Conservation (phyloP, 2,329 filamentous ascomycete genomes). For the Emergomyces africanus region DNA sequence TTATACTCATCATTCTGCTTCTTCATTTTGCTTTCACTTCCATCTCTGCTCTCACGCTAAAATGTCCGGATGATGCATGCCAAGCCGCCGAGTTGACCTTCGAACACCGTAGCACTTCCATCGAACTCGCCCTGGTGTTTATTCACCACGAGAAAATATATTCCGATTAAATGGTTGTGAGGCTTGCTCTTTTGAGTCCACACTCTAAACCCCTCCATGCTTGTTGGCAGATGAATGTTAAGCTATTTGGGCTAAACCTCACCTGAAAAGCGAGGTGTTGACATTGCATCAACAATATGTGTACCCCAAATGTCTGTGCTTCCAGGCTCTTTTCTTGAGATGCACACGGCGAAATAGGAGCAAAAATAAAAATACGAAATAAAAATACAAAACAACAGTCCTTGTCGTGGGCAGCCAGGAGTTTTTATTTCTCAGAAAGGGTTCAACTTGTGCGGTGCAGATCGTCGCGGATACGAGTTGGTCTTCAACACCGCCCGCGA, state of each 20-base stretch:
- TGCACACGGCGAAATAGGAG: not conserved
- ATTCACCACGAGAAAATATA: not conserved
- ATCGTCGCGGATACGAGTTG: not conserved
- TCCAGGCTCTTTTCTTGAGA: not conserved
- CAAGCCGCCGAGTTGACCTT: not conserved
- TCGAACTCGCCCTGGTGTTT: not conserved
- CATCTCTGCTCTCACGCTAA: no score
- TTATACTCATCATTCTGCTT: not conserved
- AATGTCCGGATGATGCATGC: no score
- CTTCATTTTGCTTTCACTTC: no score
- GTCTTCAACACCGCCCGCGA: not conserved
- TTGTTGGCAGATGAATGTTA: not conserved
- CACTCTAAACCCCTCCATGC: not conserved
- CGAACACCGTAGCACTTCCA: not conserved
- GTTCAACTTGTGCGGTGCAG: not conserved
- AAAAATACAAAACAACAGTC: not conserved
- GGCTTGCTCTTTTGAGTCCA: not conserved
- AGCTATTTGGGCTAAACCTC: not conserved
- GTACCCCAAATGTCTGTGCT: not conserved
- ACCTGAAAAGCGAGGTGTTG: not conserved
- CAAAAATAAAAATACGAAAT: not conserved
- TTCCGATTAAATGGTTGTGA: not conserved
- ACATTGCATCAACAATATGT: no score
- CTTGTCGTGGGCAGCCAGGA: not conserved
- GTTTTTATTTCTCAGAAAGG: not conserved